A percentile compares a stretch with the other conserved stretches of the same genome.
phyloP scores from a whole-genome alignment of 2,329 filamentous ascomycete genomes.

The Orbilia javanica region DNA sequence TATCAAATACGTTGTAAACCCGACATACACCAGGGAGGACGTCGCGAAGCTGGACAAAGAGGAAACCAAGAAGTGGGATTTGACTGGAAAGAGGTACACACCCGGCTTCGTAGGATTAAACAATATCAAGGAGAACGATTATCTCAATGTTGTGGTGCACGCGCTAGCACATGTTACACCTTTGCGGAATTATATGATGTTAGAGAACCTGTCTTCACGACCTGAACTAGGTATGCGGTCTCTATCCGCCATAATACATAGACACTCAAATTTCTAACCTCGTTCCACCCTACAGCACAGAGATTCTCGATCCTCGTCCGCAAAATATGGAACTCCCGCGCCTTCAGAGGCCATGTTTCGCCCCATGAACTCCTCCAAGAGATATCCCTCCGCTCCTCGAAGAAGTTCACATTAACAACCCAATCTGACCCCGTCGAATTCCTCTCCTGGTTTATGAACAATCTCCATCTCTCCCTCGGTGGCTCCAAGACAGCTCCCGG shows the following conservation, averaged over 20 bases:
- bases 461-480: constrained; percentile 89
- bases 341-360: constrained; percentile 96
- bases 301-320: constrained; percentile 89
- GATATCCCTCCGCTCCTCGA: constrained; percentile 87
- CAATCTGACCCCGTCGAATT: constrained; percentile 98
- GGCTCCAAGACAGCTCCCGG: constrained; percentile 88
- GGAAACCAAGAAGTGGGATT: constrained; percentile 75
- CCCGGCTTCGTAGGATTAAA: constrained; percentile 99
- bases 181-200: constrained; percentile 89
- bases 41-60: constrained; percentile 82
- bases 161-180: constrained; percentile 89
- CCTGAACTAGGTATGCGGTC: constrained; percentile 78
- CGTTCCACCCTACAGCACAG: constrained; percentile 64
- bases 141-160: constrained; percentile 94
- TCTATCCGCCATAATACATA: neutral
- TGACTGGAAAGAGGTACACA: constrained; percentile 85
- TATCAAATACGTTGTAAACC: constrained; percentile 97
- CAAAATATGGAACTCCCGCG: constrained; percentile 97
- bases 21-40: constrained; percentile 82
- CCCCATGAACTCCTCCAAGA: constrained; percentile 97
- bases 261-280: neutral
- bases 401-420: constrained; percentile 88
- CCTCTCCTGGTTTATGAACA: constrained; percentile 96
- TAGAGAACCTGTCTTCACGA: constrained; percentile 80
- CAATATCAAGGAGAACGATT: constrained; percentile 99